phyloP scores from a whole-genome alignment of 495 filamentous ascomycete species.

The Jackrogersella minutella region DNA sequence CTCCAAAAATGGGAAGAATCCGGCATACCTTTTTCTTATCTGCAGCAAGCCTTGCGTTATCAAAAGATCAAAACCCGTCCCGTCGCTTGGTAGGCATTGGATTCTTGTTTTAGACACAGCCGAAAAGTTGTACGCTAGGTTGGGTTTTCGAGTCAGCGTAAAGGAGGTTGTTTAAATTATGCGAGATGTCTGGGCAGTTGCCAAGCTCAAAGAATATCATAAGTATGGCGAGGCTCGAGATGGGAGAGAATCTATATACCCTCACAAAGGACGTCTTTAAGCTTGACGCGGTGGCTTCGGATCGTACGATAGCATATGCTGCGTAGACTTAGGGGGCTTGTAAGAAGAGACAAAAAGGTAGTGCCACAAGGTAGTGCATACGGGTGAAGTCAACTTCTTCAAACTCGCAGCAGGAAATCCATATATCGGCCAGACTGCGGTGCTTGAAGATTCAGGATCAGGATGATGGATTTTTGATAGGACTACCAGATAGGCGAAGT shows the following conservation, averaged over 20 bases:
- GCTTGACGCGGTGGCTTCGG: conserved; percentile 33
- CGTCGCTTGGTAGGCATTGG: conserved; percentile 17
- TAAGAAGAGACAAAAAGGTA: conserved; percentile 32
- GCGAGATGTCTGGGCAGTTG: conserved; percentile 10
- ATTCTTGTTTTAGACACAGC: conserved; percentile 14
- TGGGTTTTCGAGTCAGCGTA: conserved; percentile 14
- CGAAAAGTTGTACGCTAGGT: background rate
- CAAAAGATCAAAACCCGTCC: conserved; percentile 10
- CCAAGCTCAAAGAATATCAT: conserved; percentile 11
- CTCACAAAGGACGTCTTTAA: conserved; percentile 14
- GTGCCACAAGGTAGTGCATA: conserved; percentile 37
- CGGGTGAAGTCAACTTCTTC: conserved; percentile 33
- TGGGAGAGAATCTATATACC: conserved; percentile 41
- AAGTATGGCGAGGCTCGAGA: conserved; percentile 13
- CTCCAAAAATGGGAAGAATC: conserved; percentile 17
- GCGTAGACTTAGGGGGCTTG: conserved; percentile 27
- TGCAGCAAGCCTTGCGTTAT: conserved; percentile 20
- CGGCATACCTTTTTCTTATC: conserved; percentile 35
- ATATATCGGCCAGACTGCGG: conserved; percentile 47
- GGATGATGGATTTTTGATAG: conserved; percentile 36
- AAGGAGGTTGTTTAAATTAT: conserved; percentile 12
- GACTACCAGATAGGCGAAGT: conserved; percentile 33
- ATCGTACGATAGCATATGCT: conserved; percentile 38
- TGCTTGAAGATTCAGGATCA: conserved; percentile 42
- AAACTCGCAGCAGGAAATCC: conserved; percentile 29